Base-by-base conservation (phyloP, 352 stramenopile genomes). In the Pythium pyrilobum region DNA sequence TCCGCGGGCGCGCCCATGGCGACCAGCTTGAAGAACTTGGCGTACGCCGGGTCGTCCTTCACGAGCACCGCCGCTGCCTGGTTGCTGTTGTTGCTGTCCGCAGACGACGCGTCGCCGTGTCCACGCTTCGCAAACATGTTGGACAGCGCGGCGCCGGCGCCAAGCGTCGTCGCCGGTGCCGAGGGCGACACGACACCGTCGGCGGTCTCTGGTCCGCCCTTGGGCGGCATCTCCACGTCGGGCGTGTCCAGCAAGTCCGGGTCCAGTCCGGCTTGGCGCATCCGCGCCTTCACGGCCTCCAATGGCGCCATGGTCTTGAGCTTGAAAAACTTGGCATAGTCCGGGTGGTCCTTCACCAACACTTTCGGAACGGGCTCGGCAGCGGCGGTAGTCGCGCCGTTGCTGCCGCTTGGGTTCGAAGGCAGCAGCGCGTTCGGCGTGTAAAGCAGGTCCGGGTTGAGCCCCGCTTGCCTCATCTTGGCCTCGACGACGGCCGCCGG, bases 301-400 rank as follows among this genome's bases (percentile, higher is more conserved):
- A 61, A 52, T 11, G 78, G 78, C 0, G 78, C 75, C 75, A 89
- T 85, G 0, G 73, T 72, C n/a, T 80, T 54, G 7, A 89, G 33
- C 49, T 85, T 89, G 66, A 89, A 89, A 43, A 87, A 89, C 38
- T 84, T 88, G 27, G 64, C 64, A 27, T 88, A 89, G 9, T 66
- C 65, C 0, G 75, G 71, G 33, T 85, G 64, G 12, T 88, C 77
- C 45, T 88, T 86, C 2, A 84, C 74, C 24, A 83, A 67, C 16
- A 77, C 51, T 44, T 59, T 48, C 48, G 44, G 44, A 10, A 32
- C 27, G 16, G 44, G 27, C 21, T 47, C 52, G 7, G 67, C 37
- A 10, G 31, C 29, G 40, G 34, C 29, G 2, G 52, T 57, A 40
- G 34, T 15, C 21, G 48, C 3, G 27, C 25, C 51, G 38, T 54